These are phyloP conservation scores for Vicia sativa DNA, from an alignment of 306 rosid genomes.

Conservation along the genomic window DNA sequence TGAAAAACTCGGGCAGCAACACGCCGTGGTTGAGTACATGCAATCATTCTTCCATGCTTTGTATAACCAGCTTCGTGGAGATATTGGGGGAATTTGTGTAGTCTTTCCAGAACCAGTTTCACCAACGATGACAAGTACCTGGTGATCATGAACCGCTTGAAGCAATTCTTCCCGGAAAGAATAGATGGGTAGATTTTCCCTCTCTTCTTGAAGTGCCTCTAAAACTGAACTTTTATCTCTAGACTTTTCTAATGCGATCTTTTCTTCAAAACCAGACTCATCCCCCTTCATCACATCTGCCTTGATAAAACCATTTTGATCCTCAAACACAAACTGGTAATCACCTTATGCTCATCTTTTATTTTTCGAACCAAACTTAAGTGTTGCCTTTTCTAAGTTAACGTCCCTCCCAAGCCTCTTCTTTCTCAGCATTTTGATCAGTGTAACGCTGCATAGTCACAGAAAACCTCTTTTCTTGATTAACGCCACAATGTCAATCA, in stretches of 20 bases:
- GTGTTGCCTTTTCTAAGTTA: conserved; percentile 85
- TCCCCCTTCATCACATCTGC: conserved; percentile 82
- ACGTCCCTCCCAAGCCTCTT: conserved; percentile 76
- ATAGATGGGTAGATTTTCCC: conserved; percentile 77
- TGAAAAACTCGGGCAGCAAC: conserved; percentile 73
- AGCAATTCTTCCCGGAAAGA: conserved; percentile 74
- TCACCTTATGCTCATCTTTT: conserved; percentile 33
- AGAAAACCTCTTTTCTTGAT: conserved; percentile 85
- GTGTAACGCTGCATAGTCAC: conserved; percentile 54
- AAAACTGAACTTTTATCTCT: conserved; percentile 55
- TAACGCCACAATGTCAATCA: conserved; percentile 24
- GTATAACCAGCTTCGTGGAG: conserved; percentile 96
- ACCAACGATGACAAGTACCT: conserved; percentile 92
- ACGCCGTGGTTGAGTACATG: conserved; percentile 2
- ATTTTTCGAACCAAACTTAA: conserved; percentile 80
- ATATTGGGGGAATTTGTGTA: conserved; percentile 57
- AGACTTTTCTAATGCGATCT: conserved; percentile 51
- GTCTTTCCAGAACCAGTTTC: conserved; percentile 65
- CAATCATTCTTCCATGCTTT: conserved; percentile 86
- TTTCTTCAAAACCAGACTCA: conserved; percentile 20
- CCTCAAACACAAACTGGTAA: conserved; percentile 65
- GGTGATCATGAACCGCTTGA: conserved; percentile 71
- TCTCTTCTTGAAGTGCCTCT: conserved; percentile 57
- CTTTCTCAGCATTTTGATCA: conserved; percentile 56
- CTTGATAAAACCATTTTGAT: conserved; percentile 74